Base-by-base conservation (phyloP, 1,284 basidiomycete genomes). In the Ceratobasidium sp. region DNA sequence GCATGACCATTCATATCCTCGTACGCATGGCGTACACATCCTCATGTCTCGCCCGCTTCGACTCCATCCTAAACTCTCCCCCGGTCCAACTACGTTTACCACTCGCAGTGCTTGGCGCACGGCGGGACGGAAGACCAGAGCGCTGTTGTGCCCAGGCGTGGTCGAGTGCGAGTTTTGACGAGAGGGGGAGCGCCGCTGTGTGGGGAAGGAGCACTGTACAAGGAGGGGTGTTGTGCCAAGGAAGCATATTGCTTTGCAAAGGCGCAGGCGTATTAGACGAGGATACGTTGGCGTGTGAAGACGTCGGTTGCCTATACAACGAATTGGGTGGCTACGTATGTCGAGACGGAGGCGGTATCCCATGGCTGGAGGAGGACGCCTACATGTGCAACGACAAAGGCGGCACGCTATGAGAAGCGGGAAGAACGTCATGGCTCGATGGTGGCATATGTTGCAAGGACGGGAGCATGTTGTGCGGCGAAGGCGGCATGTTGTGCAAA, bases 161-260 rank as follows among this genome's bases (percentile, higher is more conserved):
- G 18, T 44, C 4, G 63, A 66, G 44, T 67, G 64, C 46, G 66
- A 53, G 18, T 68, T 63, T 63, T 63, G 60, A 40, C 60, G 60
- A 28, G 60, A 63, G 3, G 53, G 40, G 58, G 58, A 26, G 58
- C 58, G 10, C 58, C 58, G 7, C 13, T 10, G 26, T 61, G 58
- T 15, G 58, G 58, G 33, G 58, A 7, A 7, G 58, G 23, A 33
- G 26, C 58, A 7, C n/a, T 9, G 33, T 61, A 26, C 23, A 26
- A 61, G 26, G 58, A 23, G 58, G 58, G 13, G 58, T 26, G 15
- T 26, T 49, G 46, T 49, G 46, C 46, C 12, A 49, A 1, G 83
- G 82, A 3, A 85, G 84, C 0, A 85, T 84, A 4, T 84, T 84
- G 55, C 84, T 81, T 18, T 79, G 72, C 58, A 23, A 78, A 61